A percentile compares a stretch with the other conserved stretches of the same genome.
Evolutionary conservation across 345 rosid species (phyloP).

Genomic region (Carallia brachiata): DNA sequence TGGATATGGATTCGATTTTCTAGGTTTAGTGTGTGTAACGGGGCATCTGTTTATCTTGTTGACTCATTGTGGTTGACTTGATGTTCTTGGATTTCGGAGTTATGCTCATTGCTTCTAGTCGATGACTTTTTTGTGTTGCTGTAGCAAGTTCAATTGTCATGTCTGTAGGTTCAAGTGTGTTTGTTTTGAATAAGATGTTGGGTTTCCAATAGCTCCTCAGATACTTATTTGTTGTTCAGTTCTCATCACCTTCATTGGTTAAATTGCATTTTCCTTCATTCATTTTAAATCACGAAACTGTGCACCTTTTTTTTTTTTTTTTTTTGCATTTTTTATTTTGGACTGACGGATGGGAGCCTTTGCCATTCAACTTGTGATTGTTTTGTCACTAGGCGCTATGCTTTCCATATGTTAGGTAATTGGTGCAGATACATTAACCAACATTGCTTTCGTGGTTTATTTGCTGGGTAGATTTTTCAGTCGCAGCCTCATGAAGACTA

Average conservation of each 20-base stretch:
- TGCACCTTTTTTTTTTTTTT: neutral
- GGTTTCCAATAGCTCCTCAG: neutral
- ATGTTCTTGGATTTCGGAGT: neutral
- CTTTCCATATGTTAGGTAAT: too few species aligned
- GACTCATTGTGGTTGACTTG: neutral
- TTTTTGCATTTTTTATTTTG: neutral
- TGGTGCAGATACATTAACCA: too few species aligned
- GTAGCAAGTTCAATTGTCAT: neutral
- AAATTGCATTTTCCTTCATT: neutral
- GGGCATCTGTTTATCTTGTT: neutral
- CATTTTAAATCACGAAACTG: neutral
- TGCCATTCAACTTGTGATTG: too few species aligned
- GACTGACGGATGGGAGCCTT: too few species aligned
- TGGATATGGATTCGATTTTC: neutral
- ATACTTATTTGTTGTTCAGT: neutral
- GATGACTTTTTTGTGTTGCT: neutral
- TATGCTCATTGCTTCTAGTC: neutral
- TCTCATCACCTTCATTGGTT: neutral
- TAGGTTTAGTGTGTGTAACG: neutral
- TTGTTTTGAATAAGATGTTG: neutral
- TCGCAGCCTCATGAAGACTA: too few species aligned
- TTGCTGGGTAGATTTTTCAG: too few species aligned
- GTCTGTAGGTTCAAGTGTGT: neutral
- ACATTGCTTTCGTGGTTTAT: too few species aligned
- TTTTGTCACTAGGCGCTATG: too few species aligned